Conservation (phyloP, 768 basidiomycete genomes). For the Tricholoma matsutake region DNA sequence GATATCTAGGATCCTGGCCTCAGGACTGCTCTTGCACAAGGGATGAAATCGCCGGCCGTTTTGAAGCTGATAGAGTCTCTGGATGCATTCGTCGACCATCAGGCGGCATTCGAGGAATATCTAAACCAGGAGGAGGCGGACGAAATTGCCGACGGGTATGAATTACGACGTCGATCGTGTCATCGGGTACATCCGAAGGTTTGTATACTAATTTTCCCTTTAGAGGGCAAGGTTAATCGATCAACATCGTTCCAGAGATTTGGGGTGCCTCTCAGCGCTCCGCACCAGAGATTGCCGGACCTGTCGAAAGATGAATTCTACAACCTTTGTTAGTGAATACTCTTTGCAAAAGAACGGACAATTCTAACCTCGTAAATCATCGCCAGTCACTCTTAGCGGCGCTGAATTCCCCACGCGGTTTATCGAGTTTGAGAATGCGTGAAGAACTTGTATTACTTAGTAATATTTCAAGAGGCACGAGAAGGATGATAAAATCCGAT, state of each 20-base stretch:
- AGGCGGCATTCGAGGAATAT: conserved; percentile 32
- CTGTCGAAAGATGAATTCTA: conserved; percentile 38
- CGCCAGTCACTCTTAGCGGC: conserved; percentile 32
- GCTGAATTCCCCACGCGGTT: conserved; percentile 33
- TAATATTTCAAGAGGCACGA: too few species aligned
- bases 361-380: not conserved
- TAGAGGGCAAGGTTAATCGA: not conserved
- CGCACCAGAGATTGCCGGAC: conserved; percentile 30
- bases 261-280: conserved; percentile 28
- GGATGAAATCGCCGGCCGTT: conserved; percentile 32
- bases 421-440: conserved; percentile 29
- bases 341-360: not conserved
- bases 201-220: not conserved
- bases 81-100: conserved; percentile 40
- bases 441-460: not conserved
- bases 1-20: conserved; percentile 23
- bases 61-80: conserved; percentile 34
- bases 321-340: conserved; percentile 30
- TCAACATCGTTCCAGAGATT: conserved; percentile 25
- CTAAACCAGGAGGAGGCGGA: conserved; percentile 24
- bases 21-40: conserved; percentile 25
- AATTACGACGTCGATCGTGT: conserved; percentile 25
- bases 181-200: conserved; percentile 37
- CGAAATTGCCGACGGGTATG: conserved; percentile 19
- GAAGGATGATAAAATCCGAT: too few species aligned